These are phyloP conservation scores for Penicillium coprophilum DNA, from an alignment of 495 filamentous ascomycete species.

Conservation along the genomic window DNA sequence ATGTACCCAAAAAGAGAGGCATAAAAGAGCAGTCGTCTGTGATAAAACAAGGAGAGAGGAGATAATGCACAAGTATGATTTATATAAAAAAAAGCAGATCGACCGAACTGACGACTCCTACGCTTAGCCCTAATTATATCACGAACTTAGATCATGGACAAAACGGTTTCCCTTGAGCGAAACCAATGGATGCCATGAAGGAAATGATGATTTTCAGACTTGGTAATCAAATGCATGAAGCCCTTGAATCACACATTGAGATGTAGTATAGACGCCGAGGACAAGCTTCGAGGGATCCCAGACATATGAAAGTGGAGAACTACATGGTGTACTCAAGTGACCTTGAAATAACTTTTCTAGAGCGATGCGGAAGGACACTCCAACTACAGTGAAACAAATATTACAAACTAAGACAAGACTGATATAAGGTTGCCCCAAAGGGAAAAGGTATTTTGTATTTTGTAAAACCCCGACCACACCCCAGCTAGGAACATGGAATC, in stretches of 20 bases:
- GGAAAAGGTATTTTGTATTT: slow-evolving; percentile 34
- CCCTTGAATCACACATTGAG: background rate
- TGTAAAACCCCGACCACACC: slow-evolving; percentile 32
- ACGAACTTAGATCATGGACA: background rate
- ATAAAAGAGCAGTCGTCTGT: too few species aligned
- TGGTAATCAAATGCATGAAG: background rate
- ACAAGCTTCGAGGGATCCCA: background rate
- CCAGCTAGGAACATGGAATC: slow-evolving; percentile 31
- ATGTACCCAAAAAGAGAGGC: too few species aligned
- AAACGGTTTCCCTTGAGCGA: background rate
- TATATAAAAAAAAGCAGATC: too few species aligned
- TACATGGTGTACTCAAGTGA: background rate
- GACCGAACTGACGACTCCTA: background rate
- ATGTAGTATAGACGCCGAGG: background rate
- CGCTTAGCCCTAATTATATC: background rate
- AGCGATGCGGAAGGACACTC: background rate
- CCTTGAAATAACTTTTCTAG: background rate
- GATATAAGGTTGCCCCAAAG: slow-evolving; percentile 10
- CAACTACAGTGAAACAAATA: background rate
- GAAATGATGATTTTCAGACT: background rate
- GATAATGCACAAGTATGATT: too few species aligned
- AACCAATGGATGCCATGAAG: background rate
- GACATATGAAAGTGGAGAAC: background rate
- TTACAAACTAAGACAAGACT: slow-evolving; percentile 1
- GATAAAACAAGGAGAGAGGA: too few species aligned